Evolutionary conservation across 495 filamentous ascomycete genomes (phyloP), one percentile per base, ranked within the genome.

Genomic region (Cryomyces minteri): DNA sequence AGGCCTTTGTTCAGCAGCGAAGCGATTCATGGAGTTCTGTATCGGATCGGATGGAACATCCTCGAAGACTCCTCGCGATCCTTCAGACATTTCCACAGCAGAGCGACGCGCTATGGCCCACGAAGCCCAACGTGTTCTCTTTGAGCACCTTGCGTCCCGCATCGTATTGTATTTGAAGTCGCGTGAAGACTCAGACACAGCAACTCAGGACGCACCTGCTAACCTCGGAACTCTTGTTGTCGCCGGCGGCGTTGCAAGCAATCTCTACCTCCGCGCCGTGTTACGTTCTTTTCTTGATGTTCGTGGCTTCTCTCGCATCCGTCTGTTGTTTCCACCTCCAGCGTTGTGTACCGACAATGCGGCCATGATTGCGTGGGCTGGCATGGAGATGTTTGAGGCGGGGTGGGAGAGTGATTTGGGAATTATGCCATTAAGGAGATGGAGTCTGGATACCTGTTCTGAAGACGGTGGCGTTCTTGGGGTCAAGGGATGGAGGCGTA

Each of bases 301-400:
- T 8, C 66, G 76, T 10, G 82, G 82, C 0, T 80, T 74, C 52
- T 51, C 51, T 5, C 47, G 79, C 47, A 59, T 94, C n/a, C 47
- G 66, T 30, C 51, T 96, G 9, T 58, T 77, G 4, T 78, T 78
- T 36, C 90, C 90, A 18, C 90, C 90, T 4, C 56, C 70, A 18
- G 63, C 67, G 40, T 65, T 88, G 49, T 94, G 90, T 52, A 94
- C 84, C 0, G 90, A 98, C 56, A 95, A 96, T 64, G 90, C 88
- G 11, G 85, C 85, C n/a, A 98, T 98, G 90, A 86, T 95, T 52
- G 88, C 82, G 0, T 98, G 90, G 90, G 71, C 88, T 5, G 90
- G 82, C 0, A 70, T 86, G 44, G 88, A 94, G 66, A 93, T 96
- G 85, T 95, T 69, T 47, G 76, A 86, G 58, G 74, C 69, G 4